Evolutionary conservation across 352 stramenopile species (phyloP), one percentile per base, ranked within the genome.

Genomic region (Globisporangium cederbergense): DNA sequence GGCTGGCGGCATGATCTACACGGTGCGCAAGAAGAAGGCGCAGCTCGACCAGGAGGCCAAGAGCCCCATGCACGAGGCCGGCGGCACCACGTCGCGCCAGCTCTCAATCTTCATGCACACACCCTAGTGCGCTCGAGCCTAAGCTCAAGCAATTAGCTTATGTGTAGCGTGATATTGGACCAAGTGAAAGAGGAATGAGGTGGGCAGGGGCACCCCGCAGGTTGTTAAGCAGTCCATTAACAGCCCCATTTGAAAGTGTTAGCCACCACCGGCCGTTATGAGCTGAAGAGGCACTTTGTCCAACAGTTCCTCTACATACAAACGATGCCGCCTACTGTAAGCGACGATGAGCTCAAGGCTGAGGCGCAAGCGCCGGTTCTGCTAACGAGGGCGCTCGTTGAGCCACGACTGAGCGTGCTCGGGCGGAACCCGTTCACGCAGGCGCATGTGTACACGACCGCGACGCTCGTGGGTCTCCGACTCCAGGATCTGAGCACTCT

Each of bases 361-460:
- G 59, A 18, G 25, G 18, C 53, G 58, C 53, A 61, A 25, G 54
- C 58, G 30, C n/a, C 32, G n/a, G 47, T 55, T 13, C 20, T 60
- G 60, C 71, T 89, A 3, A 74, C 64, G 6, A 57, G 60, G 34
- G 60, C 70, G 34, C 70, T 73, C 18, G 68, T 90, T 22, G 71
- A 73, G 36, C 64, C 71, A 13, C 66, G 71, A 18, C 36, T 92
- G 25, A 75, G 79, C 50, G 71, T 84, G 13, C 47, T 92, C 6
- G 79, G 83, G 7, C 80, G 75, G 61, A 83, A 90, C 42, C 83
- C 83, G 49, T 90, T 85, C 71, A 83, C 80, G 1, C 75, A 86
- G 18, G 72, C 68, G 28, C 81, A 86, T 43, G 71, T 92, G 32
- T 90, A 74, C 68, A 92, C 83, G 9, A 90, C 78, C 4, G 76